Evolutionary conservation across 2,329 filamentous ascomycete species (phyloP).

Genomic region (Mycogone perniciosa): DNA sequence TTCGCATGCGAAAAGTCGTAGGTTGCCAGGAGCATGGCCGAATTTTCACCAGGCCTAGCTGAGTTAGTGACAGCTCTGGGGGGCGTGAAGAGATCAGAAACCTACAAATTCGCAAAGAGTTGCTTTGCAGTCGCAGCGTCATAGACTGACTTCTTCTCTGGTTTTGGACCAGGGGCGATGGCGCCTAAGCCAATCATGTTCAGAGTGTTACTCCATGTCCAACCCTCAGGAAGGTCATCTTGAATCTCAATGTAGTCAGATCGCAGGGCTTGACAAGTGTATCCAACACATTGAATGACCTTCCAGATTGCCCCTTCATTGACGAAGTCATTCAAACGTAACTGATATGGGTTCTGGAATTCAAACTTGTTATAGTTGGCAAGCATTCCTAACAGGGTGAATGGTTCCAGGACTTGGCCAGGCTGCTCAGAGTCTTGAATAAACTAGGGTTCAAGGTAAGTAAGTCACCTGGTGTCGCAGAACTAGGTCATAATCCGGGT

Average conservation of each 20-base stretch:
- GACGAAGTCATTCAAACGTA: conserved; percentile 89
- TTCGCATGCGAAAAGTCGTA: conserved; percentile 95
- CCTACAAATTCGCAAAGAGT: conserved; percentile 70
- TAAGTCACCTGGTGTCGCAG: neutral
- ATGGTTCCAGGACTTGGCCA: conserved; percentile 61
- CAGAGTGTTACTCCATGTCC: conserved; percentile 75
- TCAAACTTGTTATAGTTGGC: conserved; percentile 99
- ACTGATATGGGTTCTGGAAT: conserved; percentile 90
- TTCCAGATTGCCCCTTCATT: conserved; percentile 83
- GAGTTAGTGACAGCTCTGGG: conserved; percentile 13
- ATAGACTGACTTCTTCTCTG: conserved; percentile 50
- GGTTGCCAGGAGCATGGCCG: conserved; percentile 72
- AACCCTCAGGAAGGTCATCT: conserved; percentile 84
- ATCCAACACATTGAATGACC: conserved; percentile 70
- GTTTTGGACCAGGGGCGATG: conserved; percentile 62
- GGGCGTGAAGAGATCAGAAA: neutral
- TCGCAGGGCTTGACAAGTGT: conserved; percentile 61
- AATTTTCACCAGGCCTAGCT: conserved; percentile 67
- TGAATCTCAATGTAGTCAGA: conserved; percentile 77
- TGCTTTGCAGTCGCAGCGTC: conserved; percentile 76
- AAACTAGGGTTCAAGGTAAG: conserved; percentile 45
- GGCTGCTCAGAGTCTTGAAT: conserved; percentile 70
- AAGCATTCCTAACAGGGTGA: conserved; percentile 76
- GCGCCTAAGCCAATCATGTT: conserved; percentile 78
- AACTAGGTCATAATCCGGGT: too few relatives aligned